These are phyloP conservation scores for Aechmea fasciata DNA, from an alignment of 176 grass and related monocot species.

Conservation along the genomic window DNA sequence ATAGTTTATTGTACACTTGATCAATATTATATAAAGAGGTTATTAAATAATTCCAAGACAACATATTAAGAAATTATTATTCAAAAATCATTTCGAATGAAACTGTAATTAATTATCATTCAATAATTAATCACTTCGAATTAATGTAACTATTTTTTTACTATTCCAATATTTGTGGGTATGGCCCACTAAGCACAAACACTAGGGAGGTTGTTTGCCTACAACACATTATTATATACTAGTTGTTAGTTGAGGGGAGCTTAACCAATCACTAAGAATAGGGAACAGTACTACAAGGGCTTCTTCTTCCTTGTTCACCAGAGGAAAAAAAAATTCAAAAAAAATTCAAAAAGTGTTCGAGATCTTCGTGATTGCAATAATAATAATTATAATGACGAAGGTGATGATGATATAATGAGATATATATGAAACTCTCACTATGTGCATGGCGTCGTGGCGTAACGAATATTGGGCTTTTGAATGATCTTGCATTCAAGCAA, in stretches of 20 bases:
- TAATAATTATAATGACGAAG: background rate
- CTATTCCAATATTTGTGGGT: background rate
- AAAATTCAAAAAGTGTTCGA: background rate
- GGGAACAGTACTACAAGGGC: background rate
- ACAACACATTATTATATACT: background rate
- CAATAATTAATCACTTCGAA: too few relatives aligned
- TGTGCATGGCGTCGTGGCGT: too few relatives aligned
- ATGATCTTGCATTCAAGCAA: too few relatives aligned
- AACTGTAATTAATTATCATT: too few relatives aligned
- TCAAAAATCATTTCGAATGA: too few relatives aligned
- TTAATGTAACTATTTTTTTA: background rate
- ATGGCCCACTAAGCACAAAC: background rate
- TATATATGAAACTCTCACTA: too few relatives aligned
- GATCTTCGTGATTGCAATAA: background rate
- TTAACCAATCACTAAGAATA: conserved; percentile 15
- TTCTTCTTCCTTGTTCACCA: background rate
- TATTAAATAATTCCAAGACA: too few relatives aligned
- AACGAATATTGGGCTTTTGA: too few relatives aligned
- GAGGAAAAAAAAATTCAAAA: background rate
- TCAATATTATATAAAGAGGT: too few relatives aligned
- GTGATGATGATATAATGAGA: too few relatives aligned
- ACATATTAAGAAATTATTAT: too few relatives aligned
- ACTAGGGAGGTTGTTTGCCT: conserved; percentile 3
- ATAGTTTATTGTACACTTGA: too few relatives aligned
- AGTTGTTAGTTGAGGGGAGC: conserved; percentile 7